A percentile compares a stretch with the other conserved stretches of the same genome.
These are phyloP conservation scores for Globisporangium yorkense DNA, from an alignment of 352 stramenopile species.

Conservation along the genomic window DNA sequence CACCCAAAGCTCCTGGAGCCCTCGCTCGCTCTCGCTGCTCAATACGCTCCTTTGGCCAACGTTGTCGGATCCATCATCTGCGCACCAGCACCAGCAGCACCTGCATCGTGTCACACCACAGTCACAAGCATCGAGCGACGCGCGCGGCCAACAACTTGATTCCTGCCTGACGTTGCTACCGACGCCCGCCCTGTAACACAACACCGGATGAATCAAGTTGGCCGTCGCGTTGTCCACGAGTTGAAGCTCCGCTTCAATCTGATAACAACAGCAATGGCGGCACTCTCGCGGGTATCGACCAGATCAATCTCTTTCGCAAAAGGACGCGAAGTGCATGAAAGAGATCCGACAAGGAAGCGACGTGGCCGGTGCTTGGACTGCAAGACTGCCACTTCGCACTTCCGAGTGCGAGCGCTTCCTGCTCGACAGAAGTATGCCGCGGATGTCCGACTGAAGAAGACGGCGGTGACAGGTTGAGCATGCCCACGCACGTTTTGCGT, in stretches of 20 bases:
- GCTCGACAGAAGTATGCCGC: not conserved
- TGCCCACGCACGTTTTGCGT: no score
- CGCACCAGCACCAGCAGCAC: not conserved
- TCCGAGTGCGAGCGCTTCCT: not conserved
- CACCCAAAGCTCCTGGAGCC: no score
- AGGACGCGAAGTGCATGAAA: not conserved
- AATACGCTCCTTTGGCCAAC: not conserved
- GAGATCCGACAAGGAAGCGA: not conserved
- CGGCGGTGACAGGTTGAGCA: no score
- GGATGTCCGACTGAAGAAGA: not conserved
- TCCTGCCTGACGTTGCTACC: not conserved
- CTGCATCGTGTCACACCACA: not conserved
- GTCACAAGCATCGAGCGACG: no score
- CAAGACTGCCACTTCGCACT: not conserved
- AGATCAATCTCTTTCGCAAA: not conserved
- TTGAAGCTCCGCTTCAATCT: not conserved
- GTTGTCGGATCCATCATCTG: not conserved
- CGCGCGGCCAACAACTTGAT: not conserved
- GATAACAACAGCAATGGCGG: not conserved
- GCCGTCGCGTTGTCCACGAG: not conserved
- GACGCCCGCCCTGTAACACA: not conserved
- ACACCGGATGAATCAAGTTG: not conserved
- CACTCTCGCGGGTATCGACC: not conserved
- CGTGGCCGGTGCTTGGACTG: not conserved
- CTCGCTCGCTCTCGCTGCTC: no score